Percentiles rank a stretch among this genome's conserved stretches.
Conservation (phyloP, 768 basidiomycete genomes). For the Pleurotus platypus region DNA sequence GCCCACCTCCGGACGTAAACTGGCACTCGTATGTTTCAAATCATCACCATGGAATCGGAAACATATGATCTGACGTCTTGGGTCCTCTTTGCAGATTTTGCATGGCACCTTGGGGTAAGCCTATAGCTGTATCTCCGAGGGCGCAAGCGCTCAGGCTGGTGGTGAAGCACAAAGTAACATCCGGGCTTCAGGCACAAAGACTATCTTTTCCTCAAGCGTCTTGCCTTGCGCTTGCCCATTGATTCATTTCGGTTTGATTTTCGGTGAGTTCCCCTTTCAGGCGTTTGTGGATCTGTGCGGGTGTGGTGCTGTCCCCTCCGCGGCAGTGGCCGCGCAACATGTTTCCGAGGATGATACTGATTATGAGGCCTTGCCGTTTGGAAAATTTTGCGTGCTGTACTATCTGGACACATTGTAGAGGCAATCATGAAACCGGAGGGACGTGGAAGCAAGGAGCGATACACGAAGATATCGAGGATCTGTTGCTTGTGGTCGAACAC, state of each 20-base stretch:
- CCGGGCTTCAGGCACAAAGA: slow-evolving; percentile 66
- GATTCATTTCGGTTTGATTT: slow-evolving; percentile 90
- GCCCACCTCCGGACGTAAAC: slow-evolving; percentile 53
- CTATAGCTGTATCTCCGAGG: slow-evolving; percentile 21
- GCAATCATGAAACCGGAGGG: slow-evolving; percentile 75
- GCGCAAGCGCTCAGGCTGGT: slow-evolving; percentile 12
- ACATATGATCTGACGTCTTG: slow-evolving; percentile 5
- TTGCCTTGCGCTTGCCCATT: slow-evolving; percentile 59
- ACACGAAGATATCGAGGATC: slow-evolving; percentile 59
- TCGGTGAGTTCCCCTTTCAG: slow-evolving; percentile 44
- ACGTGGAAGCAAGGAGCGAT: slow-evolving; percentile 59
- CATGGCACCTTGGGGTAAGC: slow-evolving; percentile 78
- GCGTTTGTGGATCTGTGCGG: neutral
- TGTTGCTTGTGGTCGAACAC: slow-evolving; percentile 60
- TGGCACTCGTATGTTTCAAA: slow-evolving; percentile 55
- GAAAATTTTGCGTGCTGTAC: neutral
- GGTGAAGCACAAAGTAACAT: slow-evolving; percentile 19
- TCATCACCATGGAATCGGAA: slow-evolving; percentile 8
- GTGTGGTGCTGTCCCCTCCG: neutral
- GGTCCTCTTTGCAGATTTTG: slow-evolving; percentile 49
- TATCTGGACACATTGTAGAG: slow-evolving; percentile 34
- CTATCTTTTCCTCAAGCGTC: slow-evolving; percentile 75
- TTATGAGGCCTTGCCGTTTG: neutral
- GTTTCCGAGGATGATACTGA: slow-evolving; percentile 3
- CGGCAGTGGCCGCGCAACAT: neutral